phyloP scores from a whole-genome alignment of 2,329 filamentous ascomycete genomes.

The Ascochyta clinopodiicola region DNA sequence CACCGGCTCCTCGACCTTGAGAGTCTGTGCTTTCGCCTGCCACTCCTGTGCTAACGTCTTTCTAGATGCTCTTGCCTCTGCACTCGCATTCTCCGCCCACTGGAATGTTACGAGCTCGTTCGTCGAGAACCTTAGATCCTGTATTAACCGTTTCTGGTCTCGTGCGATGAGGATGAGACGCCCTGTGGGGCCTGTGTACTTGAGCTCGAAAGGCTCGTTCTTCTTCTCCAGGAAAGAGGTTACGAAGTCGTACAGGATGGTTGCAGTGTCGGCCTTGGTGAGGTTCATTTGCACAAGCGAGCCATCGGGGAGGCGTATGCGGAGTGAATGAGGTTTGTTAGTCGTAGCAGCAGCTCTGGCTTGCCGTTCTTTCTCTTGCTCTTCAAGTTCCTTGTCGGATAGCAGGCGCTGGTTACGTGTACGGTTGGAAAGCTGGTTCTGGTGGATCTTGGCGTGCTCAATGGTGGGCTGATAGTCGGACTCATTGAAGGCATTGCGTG shows the following conservation, averaged over 20 bases:
- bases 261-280: constrained; percentile 70
- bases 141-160: constrained; percentile 67
- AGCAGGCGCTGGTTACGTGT: constrained; percentile 77
- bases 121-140: constrained; percentile 72
- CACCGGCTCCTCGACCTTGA: constrained; percentile 66
- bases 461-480: constrained; percentile 78
- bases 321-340: constrained; percentile 68
- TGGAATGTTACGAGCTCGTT: constrained; percentile 77
- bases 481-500: constrained; percentile 70
- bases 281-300: constrained; percentile 78
- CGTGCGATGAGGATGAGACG: constrained; percentile 54
- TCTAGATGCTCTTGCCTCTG: constrained; percentile 58
- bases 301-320: constrained; percentile 87
- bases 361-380: constrained; percentile 69
- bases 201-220: constrained; percentile 73
- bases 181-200: constrained; percentile 64
- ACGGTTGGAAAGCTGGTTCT: constrained; percentile 67
- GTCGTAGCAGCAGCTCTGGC: constrained; percentile 71
- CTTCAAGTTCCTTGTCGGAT: constrained; percentile 81
- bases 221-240: constrained; percentile 71
- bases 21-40: constrained; percentile 67
- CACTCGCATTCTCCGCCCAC: constrained; percentile 72
- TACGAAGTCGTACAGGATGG: constrained; percentile 76
- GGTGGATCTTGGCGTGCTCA: constrained; percentile 77
- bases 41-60: constrained; percentile 66